Base-by-base conservation (phyloP, 2,329 filamentous ascomycete species). In the Sphaerulina populicola region DNA sequence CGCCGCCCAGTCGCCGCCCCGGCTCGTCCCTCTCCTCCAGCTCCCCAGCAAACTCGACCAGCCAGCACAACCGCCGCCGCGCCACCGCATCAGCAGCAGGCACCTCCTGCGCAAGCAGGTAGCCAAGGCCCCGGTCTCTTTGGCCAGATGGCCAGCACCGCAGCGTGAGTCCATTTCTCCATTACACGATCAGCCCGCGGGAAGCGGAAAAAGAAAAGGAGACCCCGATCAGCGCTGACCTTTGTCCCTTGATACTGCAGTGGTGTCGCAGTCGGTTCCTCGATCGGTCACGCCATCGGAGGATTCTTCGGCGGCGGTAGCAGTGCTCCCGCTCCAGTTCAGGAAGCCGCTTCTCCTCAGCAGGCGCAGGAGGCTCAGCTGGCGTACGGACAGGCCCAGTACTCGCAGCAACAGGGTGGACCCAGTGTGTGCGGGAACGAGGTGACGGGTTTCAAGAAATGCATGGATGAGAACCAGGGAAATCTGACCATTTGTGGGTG, bases 401-500 rank as follows among this genome's bases (percentile, higher is more conserved):
- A 52, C 41, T 33, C 44, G 12, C 52, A 55, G 44, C 73, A 55
- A 72, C 51, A 52, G 35, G 51, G 44, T 38, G 44, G 52, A 14
- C 51, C 66, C 70, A 66, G 55, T 67, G 66, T 63, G 69, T 98
- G 93, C 74, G 81, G 82, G 58, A 80, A 77, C 49, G 88, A 93
- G 62, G 82, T 89, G 49, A 81, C 83, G 72, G 81, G 80, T 73
- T 97, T 98, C 78, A 90, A 88, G 65, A 85, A 84, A 75, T 98
- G 93, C 79, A 85, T 98, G 84, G 90, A 97, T 71, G 87, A 97
- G 67, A 86, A 98, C 72, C 76, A 82, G 68, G 93, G 93, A 62
- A 89, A 93, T 74, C 82, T 98, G 85, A 84, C 85, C 68, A 94
- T 96, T 68, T 98, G 93, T 76, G 86, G 86, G 61, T 98, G 91